A percentile compares a stretch with the other conserved stretches of the same genome.
phyloP scores from a whole-genome alignment of 306 rosid genomes.

The Biancaea sappan region DNA sequence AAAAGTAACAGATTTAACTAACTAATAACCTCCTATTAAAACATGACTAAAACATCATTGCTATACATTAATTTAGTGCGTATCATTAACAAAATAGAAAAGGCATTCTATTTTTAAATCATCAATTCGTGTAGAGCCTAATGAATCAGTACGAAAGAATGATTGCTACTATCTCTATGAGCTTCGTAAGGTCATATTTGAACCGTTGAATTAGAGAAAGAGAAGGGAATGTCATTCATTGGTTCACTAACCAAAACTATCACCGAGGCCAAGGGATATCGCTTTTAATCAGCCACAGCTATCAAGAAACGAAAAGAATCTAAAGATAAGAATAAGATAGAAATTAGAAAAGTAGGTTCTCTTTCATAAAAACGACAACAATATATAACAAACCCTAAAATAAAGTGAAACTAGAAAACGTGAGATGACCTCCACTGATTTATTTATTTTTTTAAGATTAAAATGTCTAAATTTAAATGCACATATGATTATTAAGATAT shows the following conservation, averaged over 20 bases:
- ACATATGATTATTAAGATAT: too few species aligned
- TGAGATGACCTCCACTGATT: slow-evolving; percentile 30
- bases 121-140: too few species aligned
- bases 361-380: slow-evolving; percentile 6
- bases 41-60: too few species aligned
- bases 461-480: too few species aligned
- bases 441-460: too few species aligned
- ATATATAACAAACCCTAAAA: neutral
- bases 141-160: neutral
- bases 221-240: neutral
- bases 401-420: neutral
- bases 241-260: too few species aligned
- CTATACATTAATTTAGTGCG: too few species aligned
- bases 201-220: neutral
- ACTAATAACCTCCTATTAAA: too few species aligned
- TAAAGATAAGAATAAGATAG: neutral
- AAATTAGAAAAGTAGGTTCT: neutral
- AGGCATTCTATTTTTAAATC: too few species aligned
- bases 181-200: neutral
- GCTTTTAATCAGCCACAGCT: neutral
- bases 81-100: too few species aligned
- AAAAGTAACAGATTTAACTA: too few species aligned
- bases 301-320: neutral
- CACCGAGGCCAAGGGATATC: neutral
- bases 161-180: too few species aligned